Percentiles rank a stretch among this genome's conserved stretches.
phyloP scores from a whole-genome alignment of 2,329 filamentous ascomycete genomes.

The Fusarium sambucinum region DNA sequence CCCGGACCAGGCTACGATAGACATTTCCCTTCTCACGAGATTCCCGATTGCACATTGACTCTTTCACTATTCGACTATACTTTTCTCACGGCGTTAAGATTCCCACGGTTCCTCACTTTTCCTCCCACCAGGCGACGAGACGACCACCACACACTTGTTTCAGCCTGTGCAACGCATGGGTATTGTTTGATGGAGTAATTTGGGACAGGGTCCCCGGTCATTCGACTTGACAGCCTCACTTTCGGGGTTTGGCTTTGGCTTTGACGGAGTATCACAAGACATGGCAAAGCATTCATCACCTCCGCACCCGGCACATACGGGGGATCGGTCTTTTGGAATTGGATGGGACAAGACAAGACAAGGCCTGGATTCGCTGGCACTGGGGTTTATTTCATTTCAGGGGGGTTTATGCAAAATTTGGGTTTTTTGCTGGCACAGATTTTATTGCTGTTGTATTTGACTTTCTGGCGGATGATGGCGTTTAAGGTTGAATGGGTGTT shows the following conservation, averaged over 20 bases:
- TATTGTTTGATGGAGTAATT: conserved; percentile 46
- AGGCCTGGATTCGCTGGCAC: conserved; percentile 33
- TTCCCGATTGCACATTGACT: conserved; percentile 35
- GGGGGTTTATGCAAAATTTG: conserved; percentile 21
- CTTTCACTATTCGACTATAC: conserved; percentile 24
- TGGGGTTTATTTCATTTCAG: conserved; percentile 18
- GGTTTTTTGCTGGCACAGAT: conserved; percentile 17
- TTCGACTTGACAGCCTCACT: conserved; percentile 46
- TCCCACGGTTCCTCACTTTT: conserved; percentile 28
- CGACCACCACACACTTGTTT: conserved; percentile 20
- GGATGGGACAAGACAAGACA: conserved; percentile 20
- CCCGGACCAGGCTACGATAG: conserved; percentile 42
- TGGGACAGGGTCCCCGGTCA: conserved; percentile 39
- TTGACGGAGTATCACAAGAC: conserved; percentile 46
- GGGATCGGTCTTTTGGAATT: conserved; percentile 33
- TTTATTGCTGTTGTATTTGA: conserved; percentile 20
- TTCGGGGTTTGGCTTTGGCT: conserved; percentile 42
- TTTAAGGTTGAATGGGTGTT: conserved; percentile 38
- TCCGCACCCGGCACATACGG: conserved; percentile 32
- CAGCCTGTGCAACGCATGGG: conserved; percentile 23
- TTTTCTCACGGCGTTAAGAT: conserved; percentile 38
- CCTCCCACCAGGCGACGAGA: conserved; percentile 18
- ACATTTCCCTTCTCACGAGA: conserved; percentile 48
- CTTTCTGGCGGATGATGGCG: conserved; percentile 33
- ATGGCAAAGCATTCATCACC: conserved; percentile 45